phyloP scores from a whole-genome alignment of 352 stramenopile genomes.

The Aphanomyces cochlioides region DNA sequence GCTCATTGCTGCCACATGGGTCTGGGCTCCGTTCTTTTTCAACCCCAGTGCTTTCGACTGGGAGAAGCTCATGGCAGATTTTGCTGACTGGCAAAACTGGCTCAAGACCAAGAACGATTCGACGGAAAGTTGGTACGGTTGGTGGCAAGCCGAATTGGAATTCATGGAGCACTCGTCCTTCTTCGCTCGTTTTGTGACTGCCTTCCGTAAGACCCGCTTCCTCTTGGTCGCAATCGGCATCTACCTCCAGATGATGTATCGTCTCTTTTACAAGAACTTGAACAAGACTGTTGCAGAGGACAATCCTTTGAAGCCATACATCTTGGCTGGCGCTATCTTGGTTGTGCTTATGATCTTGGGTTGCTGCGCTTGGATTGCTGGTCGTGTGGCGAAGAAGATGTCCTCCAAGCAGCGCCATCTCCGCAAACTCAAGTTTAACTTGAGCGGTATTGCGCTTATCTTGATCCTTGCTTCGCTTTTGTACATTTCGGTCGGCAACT shows the following conservation, averaged over 20 bases:
- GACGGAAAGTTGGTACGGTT: slow-evolving; percentile 81
- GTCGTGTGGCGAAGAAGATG: slow-evolving; percentile 87
- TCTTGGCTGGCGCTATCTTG: slow-evolving; percentile 56
- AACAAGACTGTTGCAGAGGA: slow-evolving; percentile 49
- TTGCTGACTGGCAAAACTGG: slow-evolving; percentile 93
- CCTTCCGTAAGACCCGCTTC: slow-evolving; percentile 82
- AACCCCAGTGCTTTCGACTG: slow-evolving; percentile 91
- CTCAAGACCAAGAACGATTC: slow-evolving; percentile 86
- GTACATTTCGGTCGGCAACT: slow-evolving; percentile 63
- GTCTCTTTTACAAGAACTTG: slow-evolving; percentile 38
- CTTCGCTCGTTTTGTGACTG: slow-evolving; percentile 57
- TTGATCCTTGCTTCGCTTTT: slow-evolving; percentile 57
- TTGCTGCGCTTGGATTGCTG: slow-evolving; percentile 73
- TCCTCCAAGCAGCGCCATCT: slow-evolving; percentile 87
- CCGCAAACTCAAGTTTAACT: slow-evolving; percentile 85
- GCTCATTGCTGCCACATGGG: slow-evolving; percentile 85
- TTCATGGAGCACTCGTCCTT: slow-evolving; percentile 81
- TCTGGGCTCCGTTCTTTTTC: slow-evolving; percentile 84
- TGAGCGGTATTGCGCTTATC: slow-evolving; percentile 53
- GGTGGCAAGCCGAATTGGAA: slow-evolving; percentile 80
- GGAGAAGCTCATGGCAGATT: slow-evolving; percentile 94
- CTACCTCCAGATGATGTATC: slow-evolving; percentile 68
- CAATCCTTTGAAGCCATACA: slow-evolving; percentile 52
- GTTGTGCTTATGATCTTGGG: slow-evolving; percentile 67
- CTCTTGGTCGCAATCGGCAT: slow-evolving; percentile 63